Conservation (phyloP, 1,139 yeast species). For the Taphrina communis region DNA sequence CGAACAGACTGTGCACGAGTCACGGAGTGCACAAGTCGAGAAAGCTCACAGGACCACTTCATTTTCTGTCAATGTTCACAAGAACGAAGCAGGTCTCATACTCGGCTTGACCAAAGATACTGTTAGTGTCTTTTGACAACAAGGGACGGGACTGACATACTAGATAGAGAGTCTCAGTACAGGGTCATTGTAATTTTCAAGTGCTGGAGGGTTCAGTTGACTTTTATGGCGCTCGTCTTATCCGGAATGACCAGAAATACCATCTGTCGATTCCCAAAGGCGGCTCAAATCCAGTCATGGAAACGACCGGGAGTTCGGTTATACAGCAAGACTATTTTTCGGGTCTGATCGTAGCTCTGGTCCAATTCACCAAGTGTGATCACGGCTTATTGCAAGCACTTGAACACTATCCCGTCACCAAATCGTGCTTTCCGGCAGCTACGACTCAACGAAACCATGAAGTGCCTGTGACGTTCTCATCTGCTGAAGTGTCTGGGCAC, state of each 20-base stretch:
- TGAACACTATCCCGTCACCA: slow-evolving; percentile 37
- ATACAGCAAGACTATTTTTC: slow-evolving; percentile 9
- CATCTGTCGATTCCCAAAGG: slow-evolving; percentile 58
- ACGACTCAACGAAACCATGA: neutral
- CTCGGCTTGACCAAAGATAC: slow-evolving; percentile 4
- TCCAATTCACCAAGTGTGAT: slow-evolving; percentile 50
- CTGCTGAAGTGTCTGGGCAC: slow-evolving; percentile 1
- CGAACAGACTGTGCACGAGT: slow-evolving; percentile 1
- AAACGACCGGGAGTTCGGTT: slow-evolving; percentile 50
- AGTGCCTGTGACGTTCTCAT: neutral
- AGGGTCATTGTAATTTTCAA: slow-evolving; percentile 64
- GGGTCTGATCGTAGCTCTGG: slow-evolving; percentile 53
- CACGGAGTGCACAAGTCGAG: neutral
- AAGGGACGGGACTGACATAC: neutral
- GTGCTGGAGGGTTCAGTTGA: slow-evolving; percentile 66
- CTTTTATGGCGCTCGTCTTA: slow-evolving; percentile 60
- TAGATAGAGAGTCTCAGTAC: slow-evolving; percentile 57
- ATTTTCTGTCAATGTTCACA: slow-evolving; percentile 1
- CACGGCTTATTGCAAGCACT: slow-evolving; percentile 30
- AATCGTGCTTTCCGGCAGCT: slow-evolving; percentile 2
- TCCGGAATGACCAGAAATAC: slow-evolving; percentile 46
- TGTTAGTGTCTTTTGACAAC: neutral
- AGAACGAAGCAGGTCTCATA: neutral
- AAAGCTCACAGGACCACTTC: neutral
- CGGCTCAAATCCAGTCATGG: slow-evolving; percentile 62